phyloP scores from a whole-genome alignment of 225 moss, liverwort and hornwort genomes.

The Pseudoscleropodium purum region DNA sequence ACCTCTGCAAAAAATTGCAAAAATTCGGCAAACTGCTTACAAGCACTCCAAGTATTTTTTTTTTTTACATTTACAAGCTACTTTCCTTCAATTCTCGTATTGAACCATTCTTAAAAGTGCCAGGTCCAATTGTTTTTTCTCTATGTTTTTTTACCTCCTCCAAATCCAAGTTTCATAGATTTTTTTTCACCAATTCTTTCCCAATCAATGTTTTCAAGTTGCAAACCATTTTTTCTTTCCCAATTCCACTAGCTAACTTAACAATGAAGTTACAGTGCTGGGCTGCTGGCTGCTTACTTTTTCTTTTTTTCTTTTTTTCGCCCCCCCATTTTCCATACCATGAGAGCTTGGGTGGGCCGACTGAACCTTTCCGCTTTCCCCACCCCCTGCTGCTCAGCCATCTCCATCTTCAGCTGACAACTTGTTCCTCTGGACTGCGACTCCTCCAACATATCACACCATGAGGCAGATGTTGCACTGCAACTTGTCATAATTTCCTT shows the following conservation, averaged over 20 bases:
- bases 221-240: too few relatives aligned
- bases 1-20: background rate
- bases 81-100: background rate
- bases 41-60: fast-evolving
- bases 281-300: too few relatives aligned
- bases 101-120: background rate
- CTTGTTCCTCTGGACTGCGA: background rate
- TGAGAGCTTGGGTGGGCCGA: background rate
- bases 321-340: background rate
- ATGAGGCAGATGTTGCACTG: background rate
- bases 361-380: background rate
- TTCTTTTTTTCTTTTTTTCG: too few relatives aligned
- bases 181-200: fast-evolving
- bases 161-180: too few relatives aligned
- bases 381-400: too few relatives aligned
- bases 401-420: background rate
- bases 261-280: too few relatives aligned
- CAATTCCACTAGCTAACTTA: too few relatives aligned
- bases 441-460: background rate
- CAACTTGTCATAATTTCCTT: background rate
- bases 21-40: background rate
- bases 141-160: too few relatives aligned
- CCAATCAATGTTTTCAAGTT: background rate
- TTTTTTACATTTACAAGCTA: background rate
- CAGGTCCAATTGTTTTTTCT: too few relatives aligned